phyloP scores from a whole-genome alignment of 345 rosid species.

The Gynandropsis gynandra region DNA sequence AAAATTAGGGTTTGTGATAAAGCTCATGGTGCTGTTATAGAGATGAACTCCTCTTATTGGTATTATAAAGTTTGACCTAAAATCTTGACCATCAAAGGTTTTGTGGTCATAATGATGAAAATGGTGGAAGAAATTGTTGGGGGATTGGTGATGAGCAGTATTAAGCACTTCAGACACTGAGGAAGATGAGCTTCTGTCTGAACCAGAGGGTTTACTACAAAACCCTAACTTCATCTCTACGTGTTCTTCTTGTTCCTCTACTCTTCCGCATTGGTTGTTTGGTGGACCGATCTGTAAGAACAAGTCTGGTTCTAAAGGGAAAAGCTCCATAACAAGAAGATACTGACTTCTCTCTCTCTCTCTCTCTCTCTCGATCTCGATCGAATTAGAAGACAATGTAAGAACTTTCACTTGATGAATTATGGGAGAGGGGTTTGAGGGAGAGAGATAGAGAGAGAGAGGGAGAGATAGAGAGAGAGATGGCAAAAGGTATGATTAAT shows the following conservation, averaged over 20 bases:
- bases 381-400: too few relatives aligned
- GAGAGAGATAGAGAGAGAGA: slow-evolving; percentile 5
- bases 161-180: too few relatives aligned
- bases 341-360: slow-evolving; percentile 8
- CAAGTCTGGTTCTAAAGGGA: slow-evolving; percentile 30
- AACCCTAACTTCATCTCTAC: slow-evolving; percentile 22
- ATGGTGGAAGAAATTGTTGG: slow-evolving; percentile 10
- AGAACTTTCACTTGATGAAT: too few relatives aligned
- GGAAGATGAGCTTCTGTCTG: slow-evolving; percentile 15
- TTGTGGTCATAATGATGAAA: slow-evolving; percentile 14
- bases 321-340: slow-evolving; percentile 27
- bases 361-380: too few relatives aligned
- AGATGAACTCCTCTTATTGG: slow-evolving; percentile 91
- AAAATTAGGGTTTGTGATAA: slow-evolving; percentile 27
- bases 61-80: slow-evolving; percentile 43
- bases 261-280: slow-evolving; percentile 14
- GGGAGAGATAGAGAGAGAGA: slow-evolving; percentile 13
- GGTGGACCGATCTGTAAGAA: slow-evolving; percentile 18
- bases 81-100: slow-evolving; percentile 36
- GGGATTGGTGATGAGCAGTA: slow-evolving; percentile 11
- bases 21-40: slow-evolving; percentile 45
- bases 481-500: slow-evolving; percentile 25
- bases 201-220: slow-evolving; percentile 22
- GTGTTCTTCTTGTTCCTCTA: slow-evolving; percentile 13
- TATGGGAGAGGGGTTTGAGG: background rate